Evolutionary conservation across 2,329 filamentous ascomycete species (phyloP), one percentile per base, ranked within the genome.

Genomic region (Arthrobotrys pseudoclavata): DNA sequence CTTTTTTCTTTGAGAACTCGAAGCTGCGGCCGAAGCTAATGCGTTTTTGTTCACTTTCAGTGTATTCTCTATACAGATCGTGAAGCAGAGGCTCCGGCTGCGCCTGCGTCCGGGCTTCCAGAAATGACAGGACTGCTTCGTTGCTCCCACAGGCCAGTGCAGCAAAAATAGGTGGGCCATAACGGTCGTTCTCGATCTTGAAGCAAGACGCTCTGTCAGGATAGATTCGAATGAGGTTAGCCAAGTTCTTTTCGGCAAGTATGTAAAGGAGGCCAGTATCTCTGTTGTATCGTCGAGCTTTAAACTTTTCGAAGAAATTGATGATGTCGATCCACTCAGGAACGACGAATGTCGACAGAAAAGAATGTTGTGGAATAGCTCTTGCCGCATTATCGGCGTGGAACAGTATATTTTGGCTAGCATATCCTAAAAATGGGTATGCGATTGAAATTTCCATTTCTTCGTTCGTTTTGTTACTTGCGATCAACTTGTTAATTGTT

Each of bases 401-500:
- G 55, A 80, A 74, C 15, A 87, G 80, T 9, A 86, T 47, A 64
- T 85, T 82, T 4, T 81, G 77, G 15, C 83, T 80, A 18, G 86
- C 84, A 79, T 88, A 87, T 60, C 84, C 77, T 4, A 89, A 81
- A 53, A 89, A 87, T 0, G 86, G 85, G 66, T 83, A 85, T 12
- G 77, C 79, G 1, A 61, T 5, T 29, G 20, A 70, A 10, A 52
- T 40, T 61, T 48, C 20, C 24, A 2, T 20, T 9, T 20, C 12
- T 72, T 47, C 79, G 18, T 70, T 79, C 69, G 79, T 76, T 45
- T 10, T n/a, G 47, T 5, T 42, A 13, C 45, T 12, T 9, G 6
- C 20, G 1, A 2, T 22, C 20, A 22, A 5, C 22, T 9, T 26
- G 26, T 10, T 12, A 3, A 31, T 53, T 1, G 13, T n/a, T 24